phyloP scores from a whole-genome alignment of 2,329 filamentous ascomycete species.

The Cercospora sp. region DNA sequence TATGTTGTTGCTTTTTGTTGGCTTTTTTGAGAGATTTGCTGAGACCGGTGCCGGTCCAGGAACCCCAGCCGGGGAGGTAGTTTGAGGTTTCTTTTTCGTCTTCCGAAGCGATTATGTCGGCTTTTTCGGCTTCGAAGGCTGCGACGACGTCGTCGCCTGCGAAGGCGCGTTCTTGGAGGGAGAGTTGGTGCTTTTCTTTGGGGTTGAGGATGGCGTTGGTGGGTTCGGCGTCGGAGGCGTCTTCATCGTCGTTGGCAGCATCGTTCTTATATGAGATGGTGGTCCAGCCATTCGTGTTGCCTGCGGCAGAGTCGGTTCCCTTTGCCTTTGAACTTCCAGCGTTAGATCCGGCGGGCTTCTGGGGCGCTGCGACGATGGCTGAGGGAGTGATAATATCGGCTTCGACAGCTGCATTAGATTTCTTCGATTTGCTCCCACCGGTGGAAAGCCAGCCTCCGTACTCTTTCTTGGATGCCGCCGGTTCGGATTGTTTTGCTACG shows the following conservation, averaged over 20 bases:
- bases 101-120: constrained; percentile 68
- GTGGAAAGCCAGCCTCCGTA: constrained; percentile 29
- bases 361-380: constrained; percentile 3
- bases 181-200: constrained; percentile 55
- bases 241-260: constrained; percentile 25
- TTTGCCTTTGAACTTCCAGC: constrained; percentile 22
- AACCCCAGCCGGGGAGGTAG: constrained; percentile 91
- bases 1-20: constrained; percentile 51
- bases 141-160: constrained; percentile 81
- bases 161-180: constrained; percentile 78
- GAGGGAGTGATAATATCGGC: constrained; percentile 21
- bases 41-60: constrained; percentile 83
- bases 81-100: constrained; percentile 80
- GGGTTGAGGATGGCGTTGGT: constrained; percentile 32
- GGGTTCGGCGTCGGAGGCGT: constrained; percentile 32
- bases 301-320: constrained; percentile 18
- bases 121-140: constrained; percentile 81
- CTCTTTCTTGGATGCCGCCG: constrained; percentile 5
- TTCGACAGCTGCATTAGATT: constrained; percentile 22
- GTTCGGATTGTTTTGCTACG: constrained; percentile 16
- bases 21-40: constrained; percentile 66
- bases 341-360: constrained; percentile 12
- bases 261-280: constrained; percentile 43
- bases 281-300: constrained; percentile 47
- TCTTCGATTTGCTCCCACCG: constrained; percentile 28